Evolutionary conservation across 345 rosid genomes (phyloP).

Genomic region (Microcos paniculata): DNA sequence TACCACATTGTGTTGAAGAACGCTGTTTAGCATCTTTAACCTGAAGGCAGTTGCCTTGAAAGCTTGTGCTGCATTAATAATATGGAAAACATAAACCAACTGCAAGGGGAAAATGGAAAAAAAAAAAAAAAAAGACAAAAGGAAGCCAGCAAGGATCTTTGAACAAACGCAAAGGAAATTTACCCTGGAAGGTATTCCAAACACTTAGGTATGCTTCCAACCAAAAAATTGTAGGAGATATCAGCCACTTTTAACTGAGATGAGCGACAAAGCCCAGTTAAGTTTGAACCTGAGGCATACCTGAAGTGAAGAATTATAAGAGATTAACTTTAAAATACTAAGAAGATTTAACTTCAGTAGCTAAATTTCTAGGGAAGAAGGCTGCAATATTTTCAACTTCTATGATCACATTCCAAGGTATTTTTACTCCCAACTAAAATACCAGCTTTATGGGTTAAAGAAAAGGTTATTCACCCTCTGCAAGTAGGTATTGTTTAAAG

Average conservation of each 20-base stretch:
- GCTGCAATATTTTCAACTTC: slow-evolving; percentile 7
- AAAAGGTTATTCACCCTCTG: neutral
- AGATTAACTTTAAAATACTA: neutral
- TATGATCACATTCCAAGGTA: neutral
- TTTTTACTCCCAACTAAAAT: neutral
- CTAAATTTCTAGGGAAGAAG: neutral
- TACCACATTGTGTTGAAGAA: slow-evolving; percentile 65
- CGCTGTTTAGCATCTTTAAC: slow-evolving; percentile 69
- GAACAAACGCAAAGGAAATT: slow-evolving; percentile 7
- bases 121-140: neutral
- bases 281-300: slow-evolving; percentile 57
- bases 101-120: too few species aligned
- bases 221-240: slow-evolving; percentile 83
- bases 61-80: slow-evolving; percentile 57
- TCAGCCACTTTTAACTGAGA: slow-evolving; percentile 72
- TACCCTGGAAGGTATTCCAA: slow-evolving; percentile 79
- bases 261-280: slow-evolving; percentile 71
- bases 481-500: neutral
- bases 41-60: slow-evolving; percentile 88
- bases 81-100: neutral
- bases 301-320: slow-evolving; percentile 33
- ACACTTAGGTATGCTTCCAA: slow-evolving; percentile 87
- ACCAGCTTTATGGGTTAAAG: neutral
- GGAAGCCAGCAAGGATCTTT: slow-evolving; percentile 5
- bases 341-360: neutral